Base-by-base conservation (phyloP, 2,329 filamentous ascomycete genomes). In the Dichotomopilus funicola region DNA sequence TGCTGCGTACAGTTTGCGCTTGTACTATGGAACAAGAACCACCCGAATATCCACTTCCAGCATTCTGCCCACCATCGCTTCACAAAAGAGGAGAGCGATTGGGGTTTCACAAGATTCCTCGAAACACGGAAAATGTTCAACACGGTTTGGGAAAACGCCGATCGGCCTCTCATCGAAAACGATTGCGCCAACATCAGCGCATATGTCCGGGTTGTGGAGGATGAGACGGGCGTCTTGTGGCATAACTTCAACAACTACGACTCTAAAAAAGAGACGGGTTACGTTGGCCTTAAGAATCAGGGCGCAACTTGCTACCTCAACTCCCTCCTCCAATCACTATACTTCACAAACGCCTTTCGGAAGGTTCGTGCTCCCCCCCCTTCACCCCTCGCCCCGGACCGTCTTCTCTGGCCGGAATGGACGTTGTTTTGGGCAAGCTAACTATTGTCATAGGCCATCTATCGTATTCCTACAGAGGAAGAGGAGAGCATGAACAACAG, bases 181-280 rank as follows among this genome's bases (percentile, higher is more conserved):
- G 87, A 92, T 56, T 73, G 76, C 6, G 87, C 85, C 65, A 90
- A 89, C 66, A 85, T 95, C 66, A 94, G 89, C 0, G 89, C 89
- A 54, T 95, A 90, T 64, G 80, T 95, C 47, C 81, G 89, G 51
- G 77, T 94, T 49, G 83, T 94, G 49, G 88, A 94, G 66, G 89
- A 95, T 65, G 89, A 91, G 60, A 95, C 89, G 1, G 89, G 89
- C 53, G 89, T 94, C 4, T 70, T 95, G 56, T 95, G 89, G 89
- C 89, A 95, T 73, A 94, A 89, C 72, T 92, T 95, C 70, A 79
- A 84, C 68, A 91, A 92, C 73, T 99, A 99, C 70, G 91, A 99
- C 69, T 97, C 94, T n/a, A 99, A 97, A 75, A 95, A 94, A 70
- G 91, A 96, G 73, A 99, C 94, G 0, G 94, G 94, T 55, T 97